These are phyloP conservation scores for Wickerhamomyces bovis DNA, from an alignment of 805 yeast genomes.

Conservation along the genomic window DNA sequence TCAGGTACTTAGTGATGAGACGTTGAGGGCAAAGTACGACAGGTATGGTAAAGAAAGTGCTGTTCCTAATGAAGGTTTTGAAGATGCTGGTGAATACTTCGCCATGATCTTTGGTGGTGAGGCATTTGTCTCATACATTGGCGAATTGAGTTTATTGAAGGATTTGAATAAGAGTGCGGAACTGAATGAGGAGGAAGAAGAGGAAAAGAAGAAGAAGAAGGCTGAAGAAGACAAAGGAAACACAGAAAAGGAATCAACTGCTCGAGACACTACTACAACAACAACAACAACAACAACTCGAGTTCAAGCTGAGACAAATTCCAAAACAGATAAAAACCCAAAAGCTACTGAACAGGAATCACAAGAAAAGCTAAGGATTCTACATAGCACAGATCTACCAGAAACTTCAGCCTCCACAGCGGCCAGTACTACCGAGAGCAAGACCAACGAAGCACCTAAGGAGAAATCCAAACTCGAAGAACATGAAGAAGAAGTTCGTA, in stretches of 20 bases:
- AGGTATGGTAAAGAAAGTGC: conserved; percentile 71
- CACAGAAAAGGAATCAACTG: conserved; percentile 1
- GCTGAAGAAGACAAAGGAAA: conserved; percentile 22
- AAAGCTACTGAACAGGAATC: background rate
- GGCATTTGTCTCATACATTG: conserved; percentile 80
- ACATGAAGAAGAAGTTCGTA: conserved; percentile 70
- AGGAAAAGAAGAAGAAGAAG: conserved; percentile 36
- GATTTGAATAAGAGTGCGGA: conserved; percentile 65
- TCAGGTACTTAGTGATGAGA: conserved; percentile 66
- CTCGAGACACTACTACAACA: background rate
- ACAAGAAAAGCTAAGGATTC: conserved; percentile 5
- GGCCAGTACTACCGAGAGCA: background rate
- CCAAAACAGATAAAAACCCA: background rate
- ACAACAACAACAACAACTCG: too few relatives aligned
- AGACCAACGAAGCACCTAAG: conserved; percentile 25
- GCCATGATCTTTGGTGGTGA: conserved; percentile 82
- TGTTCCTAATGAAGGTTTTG: conserved; percentile 65
- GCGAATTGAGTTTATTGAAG: conserved; percentile 74
- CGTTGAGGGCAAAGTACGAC: conserved; percentile 61
- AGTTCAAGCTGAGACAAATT: background rate
- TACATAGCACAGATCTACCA: conserved; percentile 1
- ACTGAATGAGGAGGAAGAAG: conserved; percentile 41
- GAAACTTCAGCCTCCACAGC: background rate
- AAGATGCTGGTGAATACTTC: conserved; percentile 66
- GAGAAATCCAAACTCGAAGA: conserved; percentile 45